Percentiles rank a stretch among this genome's conserved stretches.
Evolutionary conservation across 345 rosid species (phyloP).

Genomic region (Trapa bicornis): DNA sequence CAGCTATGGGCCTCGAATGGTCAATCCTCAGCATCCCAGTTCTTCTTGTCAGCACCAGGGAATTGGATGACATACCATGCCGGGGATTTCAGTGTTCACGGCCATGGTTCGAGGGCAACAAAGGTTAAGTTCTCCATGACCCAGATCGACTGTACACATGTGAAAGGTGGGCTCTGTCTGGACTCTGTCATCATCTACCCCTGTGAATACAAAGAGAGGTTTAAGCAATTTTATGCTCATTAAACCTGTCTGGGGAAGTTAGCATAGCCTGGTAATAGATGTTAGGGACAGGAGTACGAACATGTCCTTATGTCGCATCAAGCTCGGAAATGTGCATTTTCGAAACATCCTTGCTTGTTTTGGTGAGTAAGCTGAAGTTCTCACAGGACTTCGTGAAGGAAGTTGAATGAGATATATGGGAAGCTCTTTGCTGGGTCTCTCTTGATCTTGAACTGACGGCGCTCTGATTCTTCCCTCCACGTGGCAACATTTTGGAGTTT

Average conservation of each 20-base stretch:
- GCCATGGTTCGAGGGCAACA: constrained; percentile 13
- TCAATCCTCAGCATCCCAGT: constrained; percentile 63
- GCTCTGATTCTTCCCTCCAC: no score
- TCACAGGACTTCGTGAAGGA: not conserved
- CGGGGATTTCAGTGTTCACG: constrained; percentile 60
- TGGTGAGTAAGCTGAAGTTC: not conserved
- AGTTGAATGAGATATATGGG: not conserved
- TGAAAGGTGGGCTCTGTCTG: constrained; percentile 85
- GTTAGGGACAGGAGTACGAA: not conserved
- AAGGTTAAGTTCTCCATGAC: constrained; percentile 75
- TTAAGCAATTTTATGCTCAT: constrained; percentile 21
- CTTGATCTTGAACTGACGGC: no score
- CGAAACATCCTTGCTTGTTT: not conserved
- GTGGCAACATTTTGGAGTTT: no score
- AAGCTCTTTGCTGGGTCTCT: no score
- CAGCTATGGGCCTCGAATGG: constrained; percentile 84
- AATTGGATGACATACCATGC: constrained; percentile 69
- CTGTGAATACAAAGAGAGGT: not conserved
- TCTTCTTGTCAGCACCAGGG: constrained; percentile 51
- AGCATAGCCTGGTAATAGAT: not conserved
- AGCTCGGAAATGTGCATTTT: not conserved
- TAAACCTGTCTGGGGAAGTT: constrained; percentile 1
- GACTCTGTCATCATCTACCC: constrained; percentile 74
- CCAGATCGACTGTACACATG: constrained; percentile 94
- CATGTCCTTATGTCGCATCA: not conserved